Conservation (phyloP, 306 rosid species). For the Lathyrus tuberosus region DNA sequence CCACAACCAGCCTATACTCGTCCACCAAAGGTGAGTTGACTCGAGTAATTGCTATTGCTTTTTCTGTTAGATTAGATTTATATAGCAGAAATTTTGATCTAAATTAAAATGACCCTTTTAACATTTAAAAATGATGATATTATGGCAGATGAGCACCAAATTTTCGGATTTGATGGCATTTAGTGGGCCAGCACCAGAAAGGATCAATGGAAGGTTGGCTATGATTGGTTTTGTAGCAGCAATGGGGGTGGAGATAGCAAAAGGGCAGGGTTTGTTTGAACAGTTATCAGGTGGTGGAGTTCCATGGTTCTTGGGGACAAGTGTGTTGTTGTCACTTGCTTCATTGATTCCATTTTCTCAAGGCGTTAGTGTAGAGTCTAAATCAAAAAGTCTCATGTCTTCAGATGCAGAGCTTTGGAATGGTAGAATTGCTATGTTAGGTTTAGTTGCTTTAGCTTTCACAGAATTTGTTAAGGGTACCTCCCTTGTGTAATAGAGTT, state of each 20-base stretch:
- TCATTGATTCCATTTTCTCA: too few relatives aligned
- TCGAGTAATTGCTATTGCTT: neutral
- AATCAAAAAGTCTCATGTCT: too few relatives aligned
- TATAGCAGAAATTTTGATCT: neutral
- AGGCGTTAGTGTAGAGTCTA: too few relatives aligned
- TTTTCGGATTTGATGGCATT: conserved; percentile 69
- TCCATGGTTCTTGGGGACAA: conserved; percentile 67
- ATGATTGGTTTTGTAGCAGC: conserved; percentile 89
- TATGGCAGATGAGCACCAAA: conserved; percentile 56
- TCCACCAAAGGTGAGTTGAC: conserved; percentile 17
- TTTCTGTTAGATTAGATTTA: neutral
- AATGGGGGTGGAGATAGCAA: conserved; percentile 61
- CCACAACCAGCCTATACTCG: neutral
- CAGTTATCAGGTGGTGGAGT: conserved; percentile 75
- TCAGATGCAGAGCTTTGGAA: too few relatives aligned
- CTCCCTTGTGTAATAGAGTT: too few relatives aligned
- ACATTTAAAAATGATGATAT: neutral
- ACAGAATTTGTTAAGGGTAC: too few relatives aligned
- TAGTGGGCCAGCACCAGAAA: conserved; percentile 88
- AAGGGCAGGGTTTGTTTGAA: conserved; percentile 64
- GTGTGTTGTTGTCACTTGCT: conserved; percentile 20
- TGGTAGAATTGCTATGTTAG: too few relatives aligned
- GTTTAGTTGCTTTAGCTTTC: too few relatives aligned
- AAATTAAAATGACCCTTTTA: neutral
- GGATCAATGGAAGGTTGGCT: conserved; percentile 88